Evolutionary conservation across 2,329 filamentous ascomycete genomes (phyloP).

Genomic region (Monilinia fructicola): DNA sequence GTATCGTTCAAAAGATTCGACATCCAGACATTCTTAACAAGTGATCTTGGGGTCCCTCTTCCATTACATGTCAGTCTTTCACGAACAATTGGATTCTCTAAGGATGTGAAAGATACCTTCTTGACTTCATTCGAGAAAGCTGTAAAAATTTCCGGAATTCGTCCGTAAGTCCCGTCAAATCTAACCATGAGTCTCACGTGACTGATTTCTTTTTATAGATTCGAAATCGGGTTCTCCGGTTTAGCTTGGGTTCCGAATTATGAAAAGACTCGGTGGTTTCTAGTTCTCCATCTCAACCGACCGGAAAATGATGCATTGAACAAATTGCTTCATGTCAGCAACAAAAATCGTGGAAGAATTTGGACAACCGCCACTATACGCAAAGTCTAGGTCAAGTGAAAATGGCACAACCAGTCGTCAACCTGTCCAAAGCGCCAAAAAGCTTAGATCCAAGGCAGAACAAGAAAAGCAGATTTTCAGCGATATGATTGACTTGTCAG

Average conservation of each 20-base stretch:
- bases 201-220: slow-evolving; percentile 27
- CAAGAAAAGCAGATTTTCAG: slow-evolving; percentile 20
- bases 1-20: slow-evolving; percentile 35
- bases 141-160: slow-evolving; percentile 46
- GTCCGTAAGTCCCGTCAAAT: slow-evolving; percentile 44
- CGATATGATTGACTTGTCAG: slow-evolving; percentile 45
- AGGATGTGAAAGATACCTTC: slow-evolving; percentile 70
- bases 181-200: background rate
- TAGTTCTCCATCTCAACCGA: slow-evolving; percentile 65
- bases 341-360: slow-evolving; percentile 58
- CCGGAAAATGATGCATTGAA: slow-evolving; percentile 55
- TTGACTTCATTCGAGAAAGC: slow-evolving; percentile 52
- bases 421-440: background rate
- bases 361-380: slow-evolving; percentile 71
- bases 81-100: slow-evolving; percentile 71
- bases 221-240: slow-evolving; percentile 42
- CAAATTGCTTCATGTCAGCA: slow-evolving; percentile 64
- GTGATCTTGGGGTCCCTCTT: slow-evolving; percentile 72
- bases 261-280: slow-evolving; percentile 73
- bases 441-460: slow-evolving; percentile 13
- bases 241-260: slow-evolving; percentile 67
- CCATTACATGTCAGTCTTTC: slow-evolving; percentile 93
- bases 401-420: background rate
- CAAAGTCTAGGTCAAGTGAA: slow-evolving; percentile 24
- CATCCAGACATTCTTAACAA: slow-evolving; percentile 70